Percentiles rank a stretch among this genome's conserved stretches.
Conservation (phyloP, 768 basidiomycete genomes). For the Kwoniella sp. region DNA sequence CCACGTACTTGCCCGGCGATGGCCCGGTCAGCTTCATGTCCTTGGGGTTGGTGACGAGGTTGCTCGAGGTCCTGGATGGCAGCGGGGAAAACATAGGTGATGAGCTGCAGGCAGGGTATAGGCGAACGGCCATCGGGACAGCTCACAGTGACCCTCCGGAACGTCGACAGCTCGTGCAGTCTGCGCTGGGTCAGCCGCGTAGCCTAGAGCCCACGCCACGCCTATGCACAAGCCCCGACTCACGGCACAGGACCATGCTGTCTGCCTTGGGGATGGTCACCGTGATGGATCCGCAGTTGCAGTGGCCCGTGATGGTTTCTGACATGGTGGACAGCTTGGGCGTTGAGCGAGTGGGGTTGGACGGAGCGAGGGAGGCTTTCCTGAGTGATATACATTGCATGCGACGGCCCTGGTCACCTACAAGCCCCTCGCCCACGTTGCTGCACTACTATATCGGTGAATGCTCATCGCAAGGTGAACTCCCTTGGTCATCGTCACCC, state of each 20-base stretch:
- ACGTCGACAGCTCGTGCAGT: constrained; percentile 10
- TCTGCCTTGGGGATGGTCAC: constrained; percentile 6
- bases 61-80: constrained; percentile 4
- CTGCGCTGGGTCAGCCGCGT: not conserved
- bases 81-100: not conserved
- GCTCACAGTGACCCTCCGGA: constrained; percentile 13
- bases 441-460: too few relatives aligned
- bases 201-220: not conserved
- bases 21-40: not conserved
- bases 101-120: too few relatives aligned
- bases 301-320: constrained; percentile 7
- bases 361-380: too few relatives aligned
- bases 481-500: too few relatives aligned
- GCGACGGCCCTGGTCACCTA: too few relatives aligned
- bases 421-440: too few relatives aligned
- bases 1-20: constrained; percentile 1
- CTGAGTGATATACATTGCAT: too few relatives aligned
- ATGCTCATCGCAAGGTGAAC: too few relatives aligned
- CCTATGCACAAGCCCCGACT: not conserved
- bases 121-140: too few relatives aligned
- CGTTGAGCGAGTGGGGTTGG: not conserved
- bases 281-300: constrained; percentile 8
- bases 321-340: not conserved
- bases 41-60: not conserved
- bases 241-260: constrained; percentile 7